Percentiles rank a stretch among this genome's conserved stretches.
These are phyloP conservation scores for Chenopodium formosanum DNA, from an alignment of 148 eudicot species.

Conservation along the genomic window DNA sequence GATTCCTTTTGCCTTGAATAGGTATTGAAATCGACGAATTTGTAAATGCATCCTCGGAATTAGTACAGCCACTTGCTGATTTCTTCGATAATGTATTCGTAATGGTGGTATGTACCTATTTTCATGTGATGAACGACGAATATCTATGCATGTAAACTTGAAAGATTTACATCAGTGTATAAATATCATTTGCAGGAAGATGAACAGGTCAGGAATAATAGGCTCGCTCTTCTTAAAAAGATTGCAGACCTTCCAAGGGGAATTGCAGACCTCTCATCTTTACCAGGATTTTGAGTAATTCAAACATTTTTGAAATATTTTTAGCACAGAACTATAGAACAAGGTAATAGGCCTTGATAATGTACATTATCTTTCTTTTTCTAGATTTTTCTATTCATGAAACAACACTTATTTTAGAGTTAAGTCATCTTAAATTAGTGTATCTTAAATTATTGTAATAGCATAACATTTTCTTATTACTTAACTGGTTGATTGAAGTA, in stretches of 20 bases:
- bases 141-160: slow-evolving; percentile 11
- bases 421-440: neutral
- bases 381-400: neutral
- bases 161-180: neutral
- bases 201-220: slow-evolving; percentile 69
- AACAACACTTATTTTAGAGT: neutral
- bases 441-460: neutral
- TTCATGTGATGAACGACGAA: neutral
- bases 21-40: slow-evolving; percentile 85
- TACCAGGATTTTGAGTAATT: slow-evolving; percentile 74
- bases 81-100: slow-evolving; percentile 92
- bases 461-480: neutral
- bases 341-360: neutral
- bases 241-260: slow-evolving; percentile 90
- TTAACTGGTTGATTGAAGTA: no score
- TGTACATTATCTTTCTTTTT: neutral
- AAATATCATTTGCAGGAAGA: slow-evolving; percentile 57
- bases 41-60: slow-evolving; percentile 58
- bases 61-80: slow-evolving; percentile 78
- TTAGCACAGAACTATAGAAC: neutral
- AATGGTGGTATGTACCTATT: slow-evolving; percentile 82
- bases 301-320: neutral
- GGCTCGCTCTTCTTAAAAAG: slow-evolving; percentile 68
- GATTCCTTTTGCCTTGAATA: slow-evolving; percentile 22
- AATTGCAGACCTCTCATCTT: slow-evolving; percentile 76